A percentile compares a stretch with the other conserved stretches of the same genome.
phyloP scores from a whole-genome alignment of 2,329 filamentous ascomycete species.

The Cladophialophora immunda region DNA sequence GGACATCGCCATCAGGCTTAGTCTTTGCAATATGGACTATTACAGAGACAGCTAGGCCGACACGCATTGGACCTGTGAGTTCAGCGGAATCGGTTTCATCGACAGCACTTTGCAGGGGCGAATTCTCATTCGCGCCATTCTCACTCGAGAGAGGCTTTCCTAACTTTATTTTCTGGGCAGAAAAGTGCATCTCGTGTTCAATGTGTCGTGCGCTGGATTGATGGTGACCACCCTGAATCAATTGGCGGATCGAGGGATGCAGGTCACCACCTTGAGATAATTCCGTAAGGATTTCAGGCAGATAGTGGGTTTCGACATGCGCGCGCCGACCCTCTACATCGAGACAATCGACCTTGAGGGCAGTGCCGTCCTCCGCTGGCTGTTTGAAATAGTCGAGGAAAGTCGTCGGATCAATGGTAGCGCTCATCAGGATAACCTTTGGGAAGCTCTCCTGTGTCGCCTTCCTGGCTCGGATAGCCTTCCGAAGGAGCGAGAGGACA shows the following conservation, averaged over 20 bases:
- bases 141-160: background rate
- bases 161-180: constrained; percentile 6
- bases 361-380: constrained; percentile 6
- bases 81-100: constrained; percentile 40
- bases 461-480: constrained; percentile 73
- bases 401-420: constrained; percentile 88
- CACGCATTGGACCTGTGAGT: constrained; percentile 5
- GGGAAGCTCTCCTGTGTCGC: constrained; percentile 66
- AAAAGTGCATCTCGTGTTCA: constrained; percentile 28
- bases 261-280: constrained; percentile 12
- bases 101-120: background rate
- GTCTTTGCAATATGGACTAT: constrained; percentile 58
- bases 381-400: constrained; percentile 84
- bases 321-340: constrained; percentile 92
- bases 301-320: constrained; percentile 83
- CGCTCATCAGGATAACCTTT: constrained; percentile 96
- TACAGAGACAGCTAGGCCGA: constrained; percentile 53
- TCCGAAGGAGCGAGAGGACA: constrained; percentile 86
- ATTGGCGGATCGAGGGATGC: constrained; percentile 20
- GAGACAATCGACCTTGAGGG: constrained; percentile 67
- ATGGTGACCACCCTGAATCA: constrained; percentile 18
- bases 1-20: constrained; percentile 70
- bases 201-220: constrained; percentile 27
- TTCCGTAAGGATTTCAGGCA: constrained; percentile 77
- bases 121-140: background rate